Evolutionary conservation across 2,329 filamentous ascomycete species (phyloP), one percentile per base, ranked within the genome.

Genomic region (Albophoma yamanashiensis): DNA sequence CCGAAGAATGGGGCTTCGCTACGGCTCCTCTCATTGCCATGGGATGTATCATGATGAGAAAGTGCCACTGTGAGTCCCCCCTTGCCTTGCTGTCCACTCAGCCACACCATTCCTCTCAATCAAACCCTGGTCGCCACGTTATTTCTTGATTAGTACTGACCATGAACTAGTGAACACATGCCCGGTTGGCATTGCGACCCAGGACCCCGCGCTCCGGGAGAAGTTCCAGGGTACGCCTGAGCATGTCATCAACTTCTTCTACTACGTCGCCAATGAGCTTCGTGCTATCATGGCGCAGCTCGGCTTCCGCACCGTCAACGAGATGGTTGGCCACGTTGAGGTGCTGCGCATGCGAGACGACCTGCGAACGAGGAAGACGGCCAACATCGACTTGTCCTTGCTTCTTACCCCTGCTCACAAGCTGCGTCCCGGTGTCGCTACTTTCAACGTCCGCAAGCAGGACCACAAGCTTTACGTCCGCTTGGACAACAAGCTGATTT

Each of bases 191-290:
- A 96, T 97, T 62, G 93, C 93, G 4, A 96, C 92, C 0, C 93
- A 97, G 71, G 92, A 97, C 68, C 92, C 92, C n/a, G 89, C 93
- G 71, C 82, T 97, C 2, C 86, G 93, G 62, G 89, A 92, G 82
- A 97, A 97, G 78, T 97, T 97, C 75, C 81, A 87, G 66, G 93
- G 93, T 63, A 92, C 91, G 1, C 92, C 93, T 14, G 93, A 97
- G 77, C 91, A 97, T 68, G 92, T 96, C 61, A 97, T 97, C 76
- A 97, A 97, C 82, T 97, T 97, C 81, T 96, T 96, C 79, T 97
- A 97, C 79, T 97, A 97, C 70, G 83, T 97, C 58, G 89, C 93
- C 67, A 97, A 97, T 71, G 93, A 97, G 78, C 85, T 97, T 61
- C 88, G 93, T 71, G 91, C 92, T 42, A 96, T 97, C 76, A 97